Base-by-base conservation (phyloP, 768 basidiomycete species). In the Panus rudis region DNA sequence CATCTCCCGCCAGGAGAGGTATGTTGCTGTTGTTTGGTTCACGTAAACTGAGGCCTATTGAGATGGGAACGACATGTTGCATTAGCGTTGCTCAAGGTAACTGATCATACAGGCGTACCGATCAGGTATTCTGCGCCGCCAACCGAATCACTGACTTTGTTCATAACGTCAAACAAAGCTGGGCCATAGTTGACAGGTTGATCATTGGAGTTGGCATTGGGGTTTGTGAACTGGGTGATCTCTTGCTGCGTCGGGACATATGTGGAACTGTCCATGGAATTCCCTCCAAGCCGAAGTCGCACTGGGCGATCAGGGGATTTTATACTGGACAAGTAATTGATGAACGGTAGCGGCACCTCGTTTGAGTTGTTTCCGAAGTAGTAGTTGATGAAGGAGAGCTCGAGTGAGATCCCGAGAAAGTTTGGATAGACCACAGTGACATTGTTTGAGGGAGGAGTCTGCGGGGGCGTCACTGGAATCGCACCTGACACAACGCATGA, bases 331-430 rank as follows among this genome's bases (percentile, higher is more conserved):
- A 84, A 61, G 59, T 81, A 79, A 52, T 79, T 79, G 33, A 80
- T 57, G 52, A 81, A 67, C 1, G 74, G 66, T 6, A 65, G 56
- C 26, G 77, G 78, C 17, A 82, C 73, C 3, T 66, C 61, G 19
- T 60, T 60, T 6, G 76, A 69, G 51, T 72, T 66, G 51, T 74
- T 72, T 33, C 77, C 77, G 47, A 79, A 72, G 55, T 82, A 74
- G 47, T 71, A 64, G 52, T 75, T 67, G 45, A 81, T 68, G 47
- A 78, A 78, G 37, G 75, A 76, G 35, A 85, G 65, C 58, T 84
- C 81, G 47, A 82, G 65, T 37, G 73, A 76, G 55, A 83, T 73
- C 7, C 83, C 83, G 13, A 84, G 58, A 48, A 81, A 84, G 55
- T 78, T 79, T 6, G 67, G 58, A 35, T 64, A 58, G 4, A 77